A percentile compares a stretch with the other conserved stretches of the same genome.
phyloP scores from a whole-genome alignment of 768 basidiomycete species.

The Trametes elegans region DNA sequence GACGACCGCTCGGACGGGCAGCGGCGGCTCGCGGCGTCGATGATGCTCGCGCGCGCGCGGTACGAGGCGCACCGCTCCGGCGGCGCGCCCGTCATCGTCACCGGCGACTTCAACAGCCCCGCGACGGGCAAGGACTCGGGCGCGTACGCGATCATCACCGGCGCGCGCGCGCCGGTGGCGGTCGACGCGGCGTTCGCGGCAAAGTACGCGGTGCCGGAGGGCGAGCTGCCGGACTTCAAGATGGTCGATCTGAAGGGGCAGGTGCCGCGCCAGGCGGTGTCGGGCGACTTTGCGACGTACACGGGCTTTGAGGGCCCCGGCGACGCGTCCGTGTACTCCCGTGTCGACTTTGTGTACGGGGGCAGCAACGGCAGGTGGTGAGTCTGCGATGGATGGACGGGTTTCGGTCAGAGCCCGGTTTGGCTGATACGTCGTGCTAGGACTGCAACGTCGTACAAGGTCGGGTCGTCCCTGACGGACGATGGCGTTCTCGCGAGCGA shows the following conservation, averaged over 20 bases:
- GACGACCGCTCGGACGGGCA: conserved; percentile 56
- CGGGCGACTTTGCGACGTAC: conserved; percentile 48
- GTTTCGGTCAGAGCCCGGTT: background rate
- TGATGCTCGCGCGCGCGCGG: conserved; percentile 47
- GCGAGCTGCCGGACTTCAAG: conserved; percentile 35
- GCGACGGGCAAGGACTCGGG: conserved; percentile 43
- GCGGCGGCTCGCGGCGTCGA: conserved; percentile 48
- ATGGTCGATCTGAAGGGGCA: conserved; percentile 45
- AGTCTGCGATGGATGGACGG: conserved; percentile 31
- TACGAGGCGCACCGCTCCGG: conserved; percentile 43
- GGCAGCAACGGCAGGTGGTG: conserved; percentile 46
- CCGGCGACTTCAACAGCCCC: conserved; percentile 57
- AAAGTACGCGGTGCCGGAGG: conserved; percentile 38
- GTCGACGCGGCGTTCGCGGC: conserved; percentile 43
- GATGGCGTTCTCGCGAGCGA: conserved; percentile 55
- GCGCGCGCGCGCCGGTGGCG: conserved; percentile 36
- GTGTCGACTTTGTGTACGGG: conserved; percentile 55
- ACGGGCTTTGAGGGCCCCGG: conserved; percentile 47
- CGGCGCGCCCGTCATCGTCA: conserved; percentile 45
- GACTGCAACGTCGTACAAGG: conserved; percentile 38
- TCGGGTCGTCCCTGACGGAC: conserved; percentile 42
- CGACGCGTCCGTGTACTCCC: conserved; percentile 35
- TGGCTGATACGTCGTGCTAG: too few relatives aligned
- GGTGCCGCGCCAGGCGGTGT: conserved; percentile 41
- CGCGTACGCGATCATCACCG: conserved; percentile 52